Evolutionary conservation across 140 eudicot species (phyloP).

Genomic region (Ambrosia hybrid): DNA sequence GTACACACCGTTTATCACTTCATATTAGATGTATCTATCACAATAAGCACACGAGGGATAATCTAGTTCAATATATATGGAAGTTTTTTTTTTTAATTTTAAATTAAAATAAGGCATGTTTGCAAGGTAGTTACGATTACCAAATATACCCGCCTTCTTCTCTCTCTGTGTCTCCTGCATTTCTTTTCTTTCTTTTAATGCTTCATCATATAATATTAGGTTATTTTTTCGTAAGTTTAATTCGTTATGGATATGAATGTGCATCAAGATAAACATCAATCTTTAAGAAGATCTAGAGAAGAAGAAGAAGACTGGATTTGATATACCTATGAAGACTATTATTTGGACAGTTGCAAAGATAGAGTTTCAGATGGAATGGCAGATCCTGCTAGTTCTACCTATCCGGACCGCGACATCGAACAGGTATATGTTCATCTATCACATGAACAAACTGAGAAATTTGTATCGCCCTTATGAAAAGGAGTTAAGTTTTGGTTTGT

Average conservation of each 20-base stretch:
- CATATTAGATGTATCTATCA: too few species aligned
- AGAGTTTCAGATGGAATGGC: constrained; percentile 86
- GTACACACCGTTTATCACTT: too few species aligned
- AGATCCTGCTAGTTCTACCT: constrained; percentile 57
- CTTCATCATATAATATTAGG: neutral
- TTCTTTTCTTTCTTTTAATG: constrained; percentile 18
- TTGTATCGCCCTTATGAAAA: neutral
- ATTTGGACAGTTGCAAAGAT: constrained; percentile 47
- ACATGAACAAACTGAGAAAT: neutral
- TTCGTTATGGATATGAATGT: neutral
- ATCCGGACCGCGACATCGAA: constrained; percentile 61
- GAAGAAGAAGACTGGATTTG: constrained; percentile 29
- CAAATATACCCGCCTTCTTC: constrained; percentile 70
- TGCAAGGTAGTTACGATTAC: constrained; percentile 42
- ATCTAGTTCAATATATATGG: too few species aligned
- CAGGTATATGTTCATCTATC: constrained; percentile 43
- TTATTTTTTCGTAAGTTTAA: too few species aligned
- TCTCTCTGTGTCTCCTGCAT: constrained; percentile 39
- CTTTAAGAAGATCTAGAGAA: constrained; percentile 1
- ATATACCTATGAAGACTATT: constrained; percentile 47
- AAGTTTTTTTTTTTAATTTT: too few species aligned
- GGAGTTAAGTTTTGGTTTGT: neutral
- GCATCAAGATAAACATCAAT: neutral
- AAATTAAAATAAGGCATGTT: too few species aligned
- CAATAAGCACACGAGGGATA: too few species aligned